phyloP scores from a whole-genome alignment of 1,139 yeast genomes.

The Wickerhamomyces sp. region DNA sequence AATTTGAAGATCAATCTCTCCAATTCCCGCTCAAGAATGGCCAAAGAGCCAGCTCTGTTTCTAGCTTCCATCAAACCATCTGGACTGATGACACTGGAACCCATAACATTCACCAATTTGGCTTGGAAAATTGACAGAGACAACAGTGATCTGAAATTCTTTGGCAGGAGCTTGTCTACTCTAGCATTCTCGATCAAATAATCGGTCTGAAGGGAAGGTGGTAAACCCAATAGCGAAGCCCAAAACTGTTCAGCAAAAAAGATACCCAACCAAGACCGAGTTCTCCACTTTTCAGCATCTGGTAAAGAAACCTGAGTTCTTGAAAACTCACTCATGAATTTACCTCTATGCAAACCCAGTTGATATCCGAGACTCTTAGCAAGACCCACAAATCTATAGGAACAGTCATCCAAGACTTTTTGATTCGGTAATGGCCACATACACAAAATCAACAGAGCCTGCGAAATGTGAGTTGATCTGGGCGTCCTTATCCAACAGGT shows the following conservation, averaged over 20 bases:
- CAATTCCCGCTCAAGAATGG: conserved; percentile 72
- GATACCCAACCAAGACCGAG: conserved; percentile 86
- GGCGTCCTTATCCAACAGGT: conserved; percentile 95
- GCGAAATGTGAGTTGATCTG: conserved; percentile 88
- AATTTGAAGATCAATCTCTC: conserved; percentile 63
- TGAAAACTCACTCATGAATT: conserved; percentile 84
- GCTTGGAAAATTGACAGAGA: conserved; percentile 79
- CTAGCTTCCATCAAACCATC: conserved; percentile 87
- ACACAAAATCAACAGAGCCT: conserved; percentile 75
- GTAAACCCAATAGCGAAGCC: conserved; percentile 84
- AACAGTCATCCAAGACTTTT: conserved; percentile 87
- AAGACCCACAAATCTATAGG: conserved; percentile 80
- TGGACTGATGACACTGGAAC: conserved; percentile 79
- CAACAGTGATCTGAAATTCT: conserved; percentile 65
- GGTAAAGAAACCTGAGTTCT: conserved; percentile 86
- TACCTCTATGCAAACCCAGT: conserved; percentile 89
- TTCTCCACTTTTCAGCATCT: conserved; percentile 92
- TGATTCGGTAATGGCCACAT: conserved; percentile 94
- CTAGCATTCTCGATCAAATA: conserved; percentile 77
- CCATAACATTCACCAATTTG: conserved; percentile 80
- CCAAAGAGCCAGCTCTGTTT: conserved; percentile 74
- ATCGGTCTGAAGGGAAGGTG: conserved; percentile 84
- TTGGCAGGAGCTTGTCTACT: conserved; percentile 62
- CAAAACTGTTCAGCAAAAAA: conserved; percentile 88
- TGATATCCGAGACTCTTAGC: conserved; percentile 85